A percentile compares a stretch with the other conserved stretches of the same genome.
Conservation (phyloP, 352 stramenopile genomes). For the Pythium brassicae region DNA sequence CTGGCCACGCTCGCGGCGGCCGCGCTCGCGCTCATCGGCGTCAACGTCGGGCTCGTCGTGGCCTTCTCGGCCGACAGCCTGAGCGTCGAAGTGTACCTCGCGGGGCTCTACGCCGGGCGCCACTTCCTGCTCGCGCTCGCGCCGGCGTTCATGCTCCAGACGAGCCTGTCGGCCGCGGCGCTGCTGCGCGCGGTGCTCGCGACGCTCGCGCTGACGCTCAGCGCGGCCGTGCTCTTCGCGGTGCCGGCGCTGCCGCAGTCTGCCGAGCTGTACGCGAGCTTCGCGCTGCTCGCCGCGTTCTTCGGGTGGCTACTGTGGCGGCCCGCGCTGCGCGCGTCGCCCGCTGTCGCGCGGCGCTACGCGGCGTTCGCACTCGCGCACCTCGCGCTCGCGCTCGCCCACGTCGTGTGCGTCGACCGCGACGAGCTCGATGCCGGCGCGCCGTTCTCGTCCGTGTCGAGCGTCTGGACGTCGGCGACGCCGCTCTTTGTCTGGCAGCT, state of each 20-base stretch:
- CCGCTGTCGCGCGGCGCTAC: conserved; percentile 30
- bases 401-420: conserved; percentile 42
- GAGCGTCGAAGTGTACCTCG: conserved; percentile 8
- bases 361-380: conserved; percentile 41
- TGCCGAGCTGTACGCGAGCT: conserved; percentile 9
- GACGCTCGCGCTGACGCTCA: conserved; percentile 31
- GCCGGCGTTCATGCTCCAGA: conserved; percentile 56
- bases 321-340: conserved; percentile 22
- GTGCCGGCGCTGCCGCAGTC: background rate
- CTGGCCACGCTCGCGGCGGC: conserved; percentile 35
- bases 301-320: conserved; percentile 10
- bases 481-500: conserved; percentile 58
- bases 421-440: conserved; percentile 40
- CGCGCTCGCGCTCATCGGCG: conserved; percentile 21
- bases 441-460: conserved; percentile 47
- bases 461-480: conserved; percentile 37
- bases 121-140: conserved; percentile 59
- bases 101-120: conserved; percentile 42
- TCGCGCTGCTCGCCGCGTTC: conserved; percentile 3
- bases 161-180: conserved; percentile 40
- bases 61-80: conserved; percentile 29
- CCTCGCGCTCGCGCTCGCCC: conserved; percentile 31
- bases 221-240: conserved; percentile 17
- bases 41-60: conserved; percentile 41
- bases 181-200: conserved; percentile 13